Percentiles rank a stretch among this genome's conserved stretches.
phyloP scores from a whole-genome alignment of 2,329 filamentous ascomycete species.

The Sphaerulina vaccinii region DNA sequence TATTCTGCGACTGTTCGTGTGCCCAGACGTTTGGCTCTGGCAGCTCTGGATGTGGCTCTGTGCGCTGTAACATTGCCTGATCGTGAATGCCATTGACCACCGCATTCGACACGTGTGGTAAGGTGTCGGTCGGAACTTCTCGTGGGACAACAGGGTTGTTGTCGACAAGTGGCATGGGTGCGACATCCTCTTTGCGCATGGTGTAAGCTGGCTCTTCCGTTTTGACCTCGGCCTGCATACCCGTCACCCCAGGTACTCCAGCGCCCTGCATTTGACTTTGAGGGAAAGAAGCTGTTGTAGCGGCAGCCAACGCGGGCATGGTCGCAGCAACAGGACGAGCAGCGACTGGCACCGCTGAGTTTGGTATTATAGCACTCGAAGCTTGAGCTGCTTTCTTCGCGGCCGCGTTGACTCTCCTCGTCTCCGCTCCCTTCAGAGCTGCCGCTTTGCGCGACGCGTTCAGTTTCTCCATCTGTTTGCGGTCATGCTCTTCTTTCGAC shows the following conservation, averaged over 20 bases:
- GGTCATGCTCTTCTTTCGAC: conserved; percentile 56
- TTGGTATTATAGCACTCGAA: not conserved
- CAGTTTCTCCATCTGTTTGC: conserved; percentile 40
- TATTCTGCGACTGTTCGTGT: not conserved
- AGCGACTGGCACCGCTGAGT: too few species aligned
- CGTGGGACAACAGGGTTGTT: not conserved
- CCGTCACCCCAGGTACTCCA: not conserved
- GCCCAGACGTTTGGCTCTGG: not conserved
- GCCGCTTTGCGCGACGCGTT: conserved; percentile 43
- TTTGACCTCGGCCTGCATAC: not conserved
- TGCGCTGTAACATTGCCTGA: not conserved
- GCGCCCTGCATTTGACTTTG: not conserved
- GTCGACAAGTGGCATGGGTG: not conserved
- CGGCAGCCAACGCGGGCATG: not conserved
- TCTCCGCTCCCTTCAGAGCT: conserved; percentile 37
- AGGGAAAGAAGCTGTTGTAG: not conserved
- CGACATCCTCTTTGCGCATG: conserved; percentile 1
- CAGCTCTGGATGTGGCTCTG: not conserved
- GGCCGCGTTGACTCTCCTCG: conserved; percentile 35
- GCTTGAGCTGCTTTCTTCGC: conserved; percentile 32
- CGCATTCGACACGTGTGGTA: not conserved
- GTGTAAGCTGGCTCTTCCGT: not conserved
- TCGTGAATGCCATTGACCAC: not conserved
- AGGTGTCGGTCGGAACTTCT: not conserved
- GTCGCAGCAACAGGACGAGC: not conserved